phyloP scores from a whole-genome alignment of 2,329 filamentous ascomycete species.

The Acarospora socialis region DNA sequence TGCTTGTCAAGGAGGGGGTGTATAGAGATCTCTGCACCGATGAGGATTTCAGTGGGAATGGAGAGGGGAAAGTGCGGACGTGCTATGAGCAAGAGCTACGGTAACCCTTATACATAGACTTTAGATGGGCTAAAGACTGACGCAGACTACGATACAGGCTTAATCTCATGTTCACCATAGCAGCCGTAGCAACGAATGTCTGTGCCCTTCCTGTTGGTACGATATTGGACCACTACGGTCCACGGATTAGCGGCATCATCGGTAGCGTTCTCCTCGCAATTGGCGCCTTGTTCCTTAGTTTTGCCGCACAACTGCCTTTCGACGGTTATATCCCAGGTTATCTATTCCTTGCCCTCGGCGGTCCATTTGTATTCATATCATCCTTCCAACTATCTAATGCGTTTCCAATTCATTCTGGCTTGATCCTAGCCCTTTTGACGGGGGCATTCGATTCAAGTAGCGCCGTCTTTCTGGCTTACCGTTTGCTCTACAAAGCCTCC shows the following conservation, averaged over 20 bases:
- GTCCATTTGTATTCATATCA: slow-evolving; percentile 67
- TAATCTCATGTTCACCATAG: slow-evolving; percentile 85
- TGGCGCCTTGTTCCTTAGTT: slow-evolving; percentile 59
- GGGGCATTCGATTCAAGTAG: slow-evolving; percentile 74
- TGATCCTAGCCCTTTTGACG: slow-evolving; percentile 64
- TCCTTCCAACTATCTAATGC: slow-evolving; percentile 74
- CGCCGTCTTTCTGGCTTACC: slow-evolving; percentile 62
- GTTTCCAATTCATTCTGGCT: slow-evolving; percentile 58
- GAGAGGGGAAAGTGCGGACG: slow-evolving; percentile 30
- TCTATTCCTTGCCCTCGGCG: slow-evolving; percentile 60
- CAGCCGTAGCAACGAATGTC: slow-evolving; percentile 77
- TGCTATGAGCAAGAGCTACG: slow-evolving; percentile 43
- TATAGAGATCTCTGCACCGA: slow-evolving; percentile 50
- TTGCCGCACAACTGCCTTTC: slow-evolving; percentile 48
- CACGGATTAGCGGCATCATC: slow-evolving; percentile 58
- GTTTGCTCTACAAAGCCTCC: slow-evolving; percentile 52
- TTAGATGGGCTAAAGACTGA: not conserved
- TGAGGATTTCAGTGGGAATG: slow-evolving; percentile 28
- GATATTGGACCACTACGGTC: slow-evolving; percentile 69
- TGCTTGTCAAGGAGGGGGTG: slow-evolving; percentile 59
- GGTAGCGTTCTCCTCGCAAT: slow-evolving; percentile 51
- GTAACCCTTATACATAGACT: slow-evolving; percentile 22
- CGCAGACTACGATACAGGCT: slow-evolving; percentile 29
- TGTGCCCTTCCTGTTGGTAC: slow-evolving; percentile 72
- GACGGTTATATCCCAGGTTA: slow-evolving; percentile 65